These are phyloP conservation scores for Cladobotryum protrusum DNA, from an alignment of 2,329 filamentous ascomycete species.

Conservation along the genomic window DNA sequence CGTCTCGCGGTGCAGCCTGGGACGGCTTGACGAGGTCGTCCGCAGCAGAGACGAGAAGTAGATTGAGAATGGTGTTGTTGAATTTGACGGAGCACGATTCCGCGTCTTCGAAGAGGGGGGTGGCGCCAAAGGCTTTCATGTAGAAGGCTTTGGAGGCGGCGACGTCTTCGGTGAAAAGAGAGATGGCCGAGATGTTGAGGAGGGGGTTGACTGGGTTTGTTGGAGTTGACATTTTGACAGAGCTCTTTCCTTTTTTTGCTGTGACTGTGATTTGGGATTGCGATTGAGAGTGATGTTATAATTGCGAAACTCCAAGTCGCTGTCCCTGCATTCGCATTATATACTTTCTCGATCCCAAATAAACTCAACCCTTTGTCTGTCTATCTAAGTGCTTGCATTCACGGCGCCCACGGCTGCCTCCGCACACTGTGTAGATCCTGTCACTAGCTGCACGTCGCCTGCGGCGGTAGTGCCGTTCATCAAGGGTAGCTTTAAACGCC, in stretches of 20 bases:
- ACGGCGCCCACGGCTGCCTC: too few species aligned
- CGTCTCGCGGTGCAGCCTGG: background rate
- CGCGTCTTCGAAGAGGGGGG: slow-evolving; percentile 9
- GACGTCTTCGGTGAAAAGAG: slow-evolving; percentile 10
- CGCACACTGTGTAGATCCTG: too few species aligned
- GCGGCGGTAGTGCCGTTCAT: too few species aligned
- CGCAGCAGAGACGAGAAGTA: slow-evolving; percentile 2
- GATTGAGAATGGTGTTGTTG: slow-evolving; percentile 13
- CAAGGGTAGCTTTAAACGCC: too few species aligned
- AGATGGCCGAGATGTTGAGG: slow-evolving; percentile 11
- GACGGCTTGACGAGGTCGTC: slow-evolving; percentile 1
- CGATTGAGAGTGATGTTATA: too few species aligned
- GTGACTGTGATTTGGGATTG: background rate
- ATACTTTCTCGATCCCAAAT: too few species aligned
- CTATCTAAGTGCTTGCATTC: too few species aligned
- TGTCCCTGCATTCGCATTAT: too few species aligned
- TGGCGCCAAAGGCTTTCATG: slow-evolving; percentile 11
- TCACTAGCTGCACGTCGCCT: too few species aligned
- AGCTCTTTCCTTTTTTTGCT: background rate
- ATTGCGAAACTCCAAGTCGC: background rate
- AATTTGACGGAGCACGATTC: slow-evolving; percentile 13
- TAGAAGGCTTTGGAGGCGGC: slow-evolving; percentile 8
- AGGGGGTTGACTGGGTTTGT: background rate
- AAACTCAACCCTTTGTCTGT: too few species aligned
- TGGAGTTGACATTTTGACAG: background rate